Conservation (phyloP, 768 basidiomycete genomes). For the Pulveroboletus sp. region DNA sequence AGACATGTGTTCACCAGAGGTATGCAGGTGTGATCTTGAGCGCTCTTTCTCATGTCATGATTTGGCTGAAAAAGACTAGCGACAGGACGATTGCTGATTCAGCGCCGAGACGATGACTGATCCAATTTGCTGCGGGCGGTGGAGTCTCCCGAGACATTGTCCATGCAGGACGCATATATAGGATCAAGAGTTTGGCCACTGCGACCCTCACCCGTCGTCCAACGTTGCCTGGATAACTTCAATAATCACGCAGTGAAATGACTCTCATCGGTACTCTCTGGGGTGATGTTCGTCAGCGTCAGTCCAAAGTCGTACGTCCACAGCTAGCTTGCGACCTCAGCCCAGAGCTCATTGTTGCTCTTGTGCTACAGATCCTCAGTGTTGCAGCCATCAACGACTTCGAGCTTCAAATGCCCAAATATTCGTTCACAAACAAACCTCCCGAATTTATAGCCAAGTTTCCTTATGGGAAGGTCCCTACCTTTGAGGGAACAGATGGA, state of each 20-base stretch:
- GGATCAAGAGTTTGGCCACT: background rate
- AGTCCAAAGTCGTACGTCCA: constrained; percentile 22
- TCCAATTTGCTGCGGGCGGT: too few relatives aligned
- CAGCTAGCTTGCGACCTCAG: background rate
- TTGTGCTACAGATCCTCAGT: constrained; percentile 10
- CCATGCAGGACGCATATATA: too few relatives aligned
- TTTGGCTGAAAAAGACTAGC: too few relatives aligned
- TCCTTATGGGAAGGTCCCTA: constrained; percentile 20
- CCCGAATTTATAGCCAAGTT: constrained; percentile 13
- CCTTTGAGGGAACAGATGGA: constrained; percentile 19
- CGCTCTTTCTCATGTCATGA: too few relatives aligned
- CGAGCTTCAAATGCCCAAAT: constrained; percentile 11
- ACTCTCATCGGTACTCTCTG: constrained; percentile 17
- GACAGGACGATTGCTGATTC: too few relatives aligned
- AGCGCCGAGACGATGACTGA: too few relatives aligned
- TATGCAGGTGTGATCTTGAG: too few relatives aligned
- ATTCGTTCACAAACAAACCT: constrained; percentile 12
- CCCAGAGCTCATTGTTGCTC: background rate
- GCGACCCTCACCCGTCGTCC: background rate
- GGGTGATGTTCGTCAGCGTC: constrained; percentile 15
- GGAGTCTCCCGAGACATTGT: too few relatives aligned
- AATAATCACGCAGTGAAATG: constrained; percentile 7
- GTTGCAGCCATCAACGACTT: constrained; percentile 18
- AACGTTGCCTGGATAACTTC: background rate
- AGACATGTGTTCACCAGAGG: too few relatives aligned